Evolutionary conservation across 371 early-diverging fungal genomes (phyloP).

Genomic region (Syncephalis plumigaleata): DNA sequence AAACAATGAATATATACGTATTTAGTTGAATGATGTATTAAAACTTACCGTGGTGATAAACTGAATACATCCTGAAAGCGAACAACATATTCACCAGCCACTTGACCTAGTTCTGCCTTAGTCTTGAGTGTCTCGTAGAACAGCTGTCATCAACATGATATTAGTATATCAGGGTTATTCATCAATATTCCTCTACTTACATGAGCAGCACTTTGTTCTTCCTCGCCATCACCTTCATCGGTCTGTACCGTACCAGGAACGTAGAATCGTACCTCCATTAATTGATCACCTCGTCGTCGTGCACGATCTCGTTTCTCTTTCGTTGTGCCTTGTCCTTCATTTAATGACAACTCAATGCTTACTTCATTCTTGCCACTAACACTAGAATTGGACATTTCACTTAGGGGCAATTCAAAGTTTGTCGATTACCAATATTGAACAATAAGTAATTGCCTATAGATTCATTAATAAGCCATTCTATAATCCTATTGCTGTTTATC

Average conservation of each 20-base stretch:
- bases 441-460: slow-evolving; percentile 43
- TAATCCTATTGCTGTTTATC: neutral
- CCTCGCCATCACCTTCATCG: slow-evolving; percentile 42
- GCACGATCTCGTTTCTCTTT: slow-evolving; percentile 34
- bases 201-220: slow-evolving; percentile 10
- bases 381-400: slow-evolving; percentile 75
- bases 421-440: slow-evolving; percentile 65
- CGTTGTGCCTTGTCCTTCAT: slow-evolving; percentile 33
- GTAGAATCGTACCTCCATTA: slow-evolving; percentile 88
- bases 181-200: slow-evolving; percentile 21
- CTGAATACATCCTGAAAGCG: slow-evolving; percentile 79
- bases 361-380: slow-evolving; percentile 84
- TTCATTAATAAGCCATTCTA: neutral
- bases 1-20: slow-evolving; percentile 2
- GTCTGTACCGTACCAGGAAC: slow-evolving; percentile 60
- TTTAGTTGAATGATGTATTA: slow-evolving; percentile 1
- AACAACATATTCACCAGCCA: slow-evolving; percentile 77
- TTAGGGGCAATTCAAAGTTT: slow-evolving; percentile 86
- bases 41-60: slow-evolving; percentile 59
- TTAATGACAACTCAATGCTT: slow-evolving; percentile 69
- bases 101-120: slow-evolving; percentile 72
- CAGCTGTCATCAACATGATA: slow-evolving; percentile 15
- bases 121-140: slow-evolving; percentile 87
- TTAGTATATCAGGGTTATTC: slow-evolving; percentile 36
- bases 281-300: slow-evolving; percentile 39